Base-by-base conservation (phyloP, 495 filamentous ascomycete genomes). In the Aspergillus homomorphus region DNA sequence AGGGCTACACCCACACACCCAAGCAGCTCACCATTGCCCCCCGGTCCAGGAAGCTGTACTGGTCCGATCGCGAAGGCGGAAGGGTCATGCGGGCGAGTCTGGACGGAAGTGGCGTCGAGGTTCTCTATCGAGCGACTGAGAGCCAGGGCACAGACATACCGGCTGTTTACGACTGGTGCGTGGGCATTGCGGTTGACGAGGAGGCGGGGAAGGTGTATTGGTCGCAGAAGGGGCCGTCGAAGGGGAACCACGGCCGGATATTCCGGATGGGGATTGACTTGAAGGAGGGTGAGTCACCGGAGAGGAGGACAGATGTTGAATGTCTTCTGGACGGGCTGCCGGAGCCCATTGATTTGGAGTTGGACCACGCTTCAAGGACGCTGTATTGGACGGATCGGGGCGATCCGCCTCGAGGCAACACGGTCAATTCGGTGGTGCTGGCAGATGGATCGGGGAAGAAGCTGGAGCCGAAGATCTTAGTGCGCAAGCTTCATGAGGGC, bases 331-430 rank as follows among this genome's bases (percentile, higher is more conserved):
- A 74, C 1, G 46, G 64, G 1, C 58, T 83, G 15, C 82, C 82
- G 0, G 81, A 86, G 54, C 80, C 80, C 1, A 81, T 86, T 66
- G 79, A 85, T 64, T 62, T 84, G 14, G 75, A 78, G 44, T 56
- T 84, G 9, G 79, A 84, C 57, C 64, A 60, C 23, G 63, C 67
- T 3, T 56, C 57, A 3, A 55, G 70, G 19, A 67, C 56, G 16
- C 62, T 84, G 20, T 84, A 82, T 58, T 84, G 80, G 83, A 82
- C 81, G 0, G 81, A 83, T 59, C 74, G 81, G 0, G 82, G 82
- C 2, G 80, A 84, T 63, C 68, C 67, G 38, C 70, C 69, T 0
- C 51, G 33, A 16, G 72, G 72, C 9, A 66, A 64, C 56, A 59
- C 69, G 14, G 38, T 75, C 51, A 69, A 72, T 21, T 46, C 61